Evolutionary conservation across 2,329 filamentous ascomycete species (phyloP).

Genomic region (Cladobotryum protrusum): DNA sequence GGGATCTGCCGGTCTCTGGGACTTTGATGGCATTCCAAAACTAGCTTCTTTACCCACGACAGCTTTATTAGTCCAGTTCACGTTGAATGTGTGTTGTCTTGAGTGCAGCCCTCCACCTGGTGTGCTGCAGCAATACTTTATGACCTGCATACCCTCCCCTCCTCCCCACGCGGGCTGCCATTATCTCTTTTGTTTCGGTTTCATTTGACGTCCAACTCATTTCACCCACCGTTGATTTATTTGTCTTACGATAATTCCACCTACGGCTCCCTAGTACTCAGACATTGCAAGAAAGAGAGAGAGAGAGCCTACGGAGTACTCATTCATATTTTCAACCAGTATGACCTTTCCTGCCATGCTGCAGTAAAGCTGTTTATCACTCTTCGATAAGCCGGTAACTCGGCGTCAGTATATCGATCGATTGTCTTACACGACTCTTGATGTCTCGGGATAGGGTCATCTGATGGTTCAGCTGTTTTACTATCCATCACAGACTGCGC

Average conservation of each 20-base stretch:
- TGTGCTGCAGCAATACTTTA: conserved; percentile 21
- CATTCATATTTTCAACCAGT: too few relatives aligned
- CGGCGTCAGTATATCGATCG: not conserved
- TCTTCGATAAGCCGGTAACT: not conserved
- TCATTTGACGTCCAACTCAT: not conserved
- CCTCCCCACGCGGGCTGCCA: conserved; percentile 11
- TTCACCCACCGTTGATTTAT: not conserved
- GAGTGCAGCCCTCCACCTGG: conserved; percentile 17
- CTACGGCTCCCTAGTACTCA: not conserved
- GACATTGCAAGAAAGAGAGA: too few relatives aligned
- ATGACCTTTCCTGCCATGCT: too few relatives aligned
- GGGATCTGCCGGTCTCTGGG: conserved; percentile 11
- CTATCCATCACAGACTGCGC: not conserved
- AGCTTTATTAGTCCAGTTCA: not conserved
- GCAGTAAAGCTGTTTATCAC: too few relatives aligned
- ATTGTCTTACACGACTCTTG: conserved; percentile 1
- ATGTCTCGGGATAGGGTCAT: conserved; percentile 1
- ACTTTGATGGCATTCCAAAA: conserved; percentile 8
- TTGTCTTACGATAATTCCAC: conserved; percentile 4
- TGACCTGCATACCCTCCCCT: conserved; percentile 22
- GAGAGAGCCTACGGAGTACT: too few relatives aligned
- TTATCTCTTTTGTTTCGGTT: conserved; percentile 2
- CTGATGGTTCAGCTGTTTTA: conserved; percentile 1
- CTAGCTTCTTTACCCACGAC: conserved; percentile 4
- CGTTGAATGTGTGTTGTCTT: not conserved